phyloP scores from a whole-genome alignment of 805 yeast genomes.

The Teunomyces lycoperdinae region DNA sequence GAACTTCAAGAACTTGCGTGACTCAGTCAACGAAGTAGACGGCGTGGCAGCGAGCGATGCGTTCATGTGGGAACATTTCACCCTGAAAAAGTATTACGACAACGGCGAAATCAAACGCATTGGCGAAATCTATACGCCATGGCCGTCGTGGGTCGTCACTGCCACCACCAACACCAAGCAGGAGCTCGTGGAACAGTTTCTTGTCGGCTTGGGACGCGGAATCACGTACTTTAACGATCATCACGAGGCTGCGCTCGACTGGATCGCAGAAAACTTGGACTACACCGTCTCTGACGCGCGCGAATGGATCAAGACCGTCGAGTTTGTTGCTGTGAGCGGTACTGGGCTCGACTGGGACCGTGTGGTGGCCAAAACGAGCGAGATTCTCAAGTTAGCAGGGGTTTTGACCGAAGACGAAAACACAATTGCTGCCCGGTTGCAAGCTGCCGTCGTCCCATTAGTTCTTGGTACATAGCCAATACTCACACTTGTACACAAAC shows the following conservation, averaged over 20 bases:
- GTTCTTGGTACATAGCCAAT: conserved; percentile 56
- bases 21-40: conserved; percentile 61
- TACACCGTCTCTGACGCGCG: conserved; percentile 74
- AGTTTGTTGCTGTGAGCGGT: conserved; percentile 40
- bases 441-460: conserved; percentile 1
- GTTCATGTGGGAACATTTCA: conserved; percentile 95
- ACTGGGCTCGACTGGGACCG: conserved; percentile 49
- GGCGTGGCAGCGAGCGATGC: conserved; percentile 58
- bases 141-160: conserved; percentile 93
- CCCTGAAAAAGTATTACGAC: conserved; percentile 83
- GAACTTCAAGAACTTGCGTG: conserved; percentile 74
- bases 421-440: conserved; percentile 25
- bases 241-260: conserved; percentile 61
- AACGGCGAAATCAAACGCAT: conserved; percentile 73
- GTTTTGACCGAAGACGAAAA: conserved; percentile 41
- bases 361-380: conserved; percentile 54
- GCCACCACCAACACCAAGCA: conserved; percentile 42
- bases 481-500: conserved; percentile 61
- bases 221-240: conserved; percentile 60
- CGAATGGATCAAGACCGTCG: conserved; percentile 79
- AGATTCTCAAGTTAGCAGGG: conserved; percentile 60
- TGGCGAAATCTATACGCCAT: conserved; percentile 90
- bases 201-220: conserved; percentile 62
- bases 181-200: conserved; percentile 35
- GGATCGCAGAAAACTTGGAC: conserved; percentile 66